Evolutionary conservation across 2,329 filamentous ascomycete species (phyloP).

Genomic region (Colletotrichum higginsianum): DNA sequence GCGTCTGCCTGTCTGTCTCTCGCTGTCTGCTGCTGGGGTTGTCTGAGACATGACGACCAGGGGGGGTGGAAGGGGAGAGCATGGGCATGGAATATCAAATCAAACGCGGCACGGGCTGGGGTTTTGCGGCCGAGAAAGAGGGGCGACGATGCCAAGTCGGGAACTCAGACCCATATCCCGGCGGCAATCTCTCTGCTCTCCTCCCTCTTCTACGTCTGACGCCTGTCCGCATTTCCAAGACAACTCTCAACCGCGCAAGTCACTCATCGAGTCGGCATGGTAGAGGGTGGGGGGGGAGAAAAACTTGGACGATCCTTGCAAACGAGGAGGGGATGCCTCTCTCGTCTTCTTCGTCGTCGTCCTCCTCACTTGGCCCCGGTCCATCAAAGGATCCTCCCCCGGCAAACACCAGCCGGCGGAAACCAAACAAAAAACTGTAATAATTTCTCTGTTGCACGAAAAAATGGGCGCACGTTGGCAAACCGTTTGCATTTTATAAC

Average conservation of each 20-base stretch:
- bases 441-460: slow-evolving; percentile 35
- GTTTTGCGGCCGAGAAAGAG: slow-evolving; percentile 37
- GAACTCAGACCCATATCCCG: not conserved
- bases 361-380: not conserved
- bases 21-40: slow-evolving; percentile 1
- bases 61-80: not conserved
- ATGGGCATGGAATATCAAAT: not conserved
- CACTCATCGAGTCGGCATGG: slow-evolving; percentile 6
- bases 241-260: slow-evolving; percentile 1
- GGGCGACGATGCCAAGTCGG: slow-evolving; percentile 28
- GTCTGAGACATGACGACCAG: not conserved
- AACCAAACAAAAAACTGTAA: slow-evolving; percentile 26
- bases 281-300: not conserved
- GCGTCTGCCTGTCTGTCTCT: not conserved
- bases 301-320: slow-evolving; percentile 21
- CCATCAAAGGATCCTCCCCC: not conserved
- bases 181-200: not conserved
- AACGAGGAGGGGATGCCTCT: not conserved
- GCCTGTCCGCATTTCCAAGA: not conserved
- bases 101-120: not conserved
- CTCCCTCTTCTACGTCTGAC: not conserved
- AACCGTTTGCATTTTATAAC: slow-evolving; percentile 25
- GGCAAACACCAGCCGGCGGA: not conserved
- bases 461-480: slow-evolving; percentile 26
- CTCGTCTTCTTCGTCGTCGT: not conserved